Conservation (phyloP, 345 rosid species). For the Pistacia atlantica region DNA sequence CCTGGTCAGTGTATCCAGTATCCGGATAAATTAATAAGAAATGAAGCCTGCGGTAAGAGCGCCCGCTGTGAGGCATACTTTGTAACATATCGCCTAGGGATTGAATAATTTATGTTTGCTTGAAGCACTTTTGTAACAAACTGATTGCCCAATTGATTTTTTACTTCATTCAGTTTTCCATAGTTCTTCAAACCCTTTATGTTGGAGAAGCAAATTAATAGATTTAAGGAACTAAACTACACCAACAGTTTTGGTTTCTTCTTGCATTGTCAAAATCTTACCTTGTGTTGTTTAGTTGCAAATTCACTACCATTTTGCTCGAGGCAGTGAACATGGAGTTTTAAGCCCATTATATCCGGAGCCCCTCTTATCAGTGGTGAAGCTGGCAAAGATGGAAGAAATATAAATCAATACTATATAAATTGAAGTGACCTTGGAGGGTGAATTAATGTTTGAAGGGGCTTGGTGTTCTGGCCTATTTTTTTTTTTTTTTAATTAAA, state of each 20-base stretch:
- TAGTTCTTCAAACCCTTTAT: background rate
- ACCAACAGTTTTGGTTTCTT: no score
- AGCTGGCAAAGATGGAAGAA: no score
- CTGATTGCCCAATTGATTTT: background rate
- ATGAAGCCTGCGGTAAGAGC: conserved; percentile 1
- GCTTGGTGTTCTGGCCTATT: no score
- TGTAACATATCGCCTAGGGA: conserved; percentile 7
- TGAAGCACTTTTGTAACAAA: conserved; percentile 12
- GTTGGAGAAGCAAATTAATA: background rate
- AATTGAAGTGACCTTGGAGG: no score
- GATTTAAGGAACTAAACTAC: background rate
- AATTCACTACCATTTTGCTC: no score
- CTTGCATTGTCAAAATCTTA: background rate
- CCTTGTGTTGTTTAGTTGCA: background rate
- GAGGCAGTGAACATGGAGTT: no score
- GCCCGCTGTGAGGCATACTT: background rate
- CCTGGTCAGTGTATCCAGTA: background rate
- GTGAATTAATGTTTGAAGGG: no score
- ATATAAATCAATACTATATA: no score
- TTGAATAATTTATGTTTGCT: conserved; percentile 6
- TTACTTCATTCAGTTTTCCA: background rate
- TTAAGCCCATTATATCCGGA: no score
- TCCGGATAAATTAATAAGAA: conserved; percentile 11
- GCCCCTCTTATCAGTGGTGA: no score
- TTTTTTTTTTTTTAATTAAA: no score